These are phyloP conservation scores for Mucor indicus DNA, from an alignment of 371 early-diverging fungal genomes.

Conservation along the genomic window DNA sequence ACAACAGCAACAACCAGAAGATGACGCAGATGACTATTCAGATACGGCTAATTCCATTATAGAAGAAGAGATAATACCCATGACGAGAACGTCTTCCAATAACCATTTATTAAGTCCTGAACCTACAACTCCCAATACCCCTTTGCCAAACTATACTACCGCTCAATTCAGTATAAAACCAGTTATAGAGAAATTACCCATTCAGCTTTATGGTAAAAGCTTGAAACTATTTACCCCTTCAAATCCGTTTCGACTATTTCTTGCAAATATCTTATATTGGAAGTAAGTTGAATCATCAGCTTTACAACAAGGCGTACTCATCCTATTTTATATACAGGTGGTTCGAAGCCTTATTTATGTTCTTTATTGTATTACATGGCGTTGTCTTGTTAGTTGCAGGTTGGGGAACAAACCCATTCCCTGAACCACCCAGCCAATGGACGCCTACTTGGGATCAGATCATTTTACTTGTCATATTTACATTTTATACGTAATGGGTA, in stretches of 20 bases:
- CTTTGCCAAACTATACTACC: not conserved
- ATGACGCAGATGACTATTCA: not conserved
- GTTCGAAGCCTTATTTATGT: constrained; percentile 53
- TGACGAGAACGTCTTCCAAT: constrained; percentile 13
- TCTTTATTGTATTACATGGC: constrained; percentile 51
- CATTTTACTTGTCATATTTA: constrained; percentile 51
- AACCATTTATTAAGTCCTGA: not conserved
- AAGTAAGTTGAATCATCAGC: constrained; percentile 29
- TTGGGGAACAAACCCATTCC: constrained; percentile 33
- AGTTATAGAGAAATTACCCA: constrained; percentile 4
- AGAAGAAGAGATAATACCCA: constrained; percentile 24
- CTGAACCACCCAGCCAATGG: constrained; percentile 40
- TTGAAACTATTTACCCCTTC: constrained; percentile 24
- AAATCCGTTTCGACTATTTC: constrained; percentile 20
- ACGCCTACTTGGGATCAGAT: constrained; percentile 57
- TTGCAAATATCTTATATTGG: constrained; percentile 27
- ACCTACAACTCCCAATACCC: not conserved
- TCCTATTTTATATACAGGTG: constrained; percentile 39
- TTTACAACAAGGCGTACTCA: not conserved
- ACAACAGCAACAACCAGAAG: constrained; percentile 1
- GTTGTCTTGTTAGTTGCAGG: constrained; percentile 41
- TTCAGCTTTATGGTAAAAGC: constrained; percentile 26
- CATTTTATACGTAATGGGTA: constrained; percentile 51
- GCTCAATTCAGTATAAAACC: constrained; percentile 4
- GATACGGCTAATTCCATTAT: constrained; percentile 7